Conservation (phyloP, 2,329 filamentous ascomycete species). For the Aspergillus thermomutatus region DNA sequence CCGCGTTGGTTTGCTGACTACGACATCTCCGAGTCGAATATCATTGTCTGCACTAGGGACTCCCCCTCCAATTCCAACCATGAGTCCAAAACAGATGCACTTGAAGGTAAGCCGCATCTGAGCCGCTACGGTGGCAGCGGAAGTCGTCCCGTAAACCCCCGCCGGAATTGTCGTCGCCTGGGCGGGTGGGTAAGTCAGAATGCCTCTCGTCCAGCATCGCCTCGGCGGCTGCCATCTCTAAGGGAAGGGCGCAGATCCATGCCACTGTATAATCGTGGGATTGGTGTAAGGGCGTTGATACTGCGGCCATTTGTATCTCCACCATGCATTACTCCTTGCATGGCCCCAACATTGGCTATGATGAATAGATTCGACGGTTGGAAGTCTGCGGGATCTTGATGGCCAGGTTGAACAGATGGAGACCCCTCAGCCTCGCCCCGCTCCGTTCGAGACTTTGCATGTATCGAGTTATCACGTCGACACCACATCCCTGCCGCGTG, state of each 20-base stretch:
- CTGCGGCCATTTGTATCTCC: too few species aligned
- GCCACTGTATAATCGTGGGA: constrained; percentile 11
- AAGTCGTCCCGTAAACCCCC: constrained; percentile 2
- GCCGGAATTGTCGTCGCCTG: constrained; percentile 9
- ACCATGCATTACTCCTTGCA: too few species aligned
- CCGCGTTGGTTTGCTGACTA: constrained; percentile 14
- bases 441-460: too few species aligned
- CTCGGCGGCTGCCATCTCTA: constrained; percentile 13
- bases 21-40: constrained; percentile 21
- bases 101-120: background rate
- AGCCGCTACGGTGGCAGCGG: background rate
- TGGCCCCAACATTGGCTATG: too few species aligned
- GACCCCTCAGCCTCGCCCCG: too few species aligned
- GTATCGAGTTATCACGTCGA: too few species aligned
- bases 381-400: too few species aligned
- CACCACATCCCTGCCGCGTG: too few species aligned
- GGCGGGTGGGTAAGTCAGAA: background rate
- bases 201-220: constrained; percentile 14
- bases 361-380: too few species aligned
- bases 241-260: constrained; percentile 14
- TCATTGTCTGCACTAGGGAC: constrained; percentile 6
- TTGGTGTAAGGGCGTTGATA: background rate
- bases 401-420: too few species aligned
- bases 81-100: constrained; percentile 1
- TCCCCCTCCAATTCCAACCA: constrained; percentile 14